phyloP scores from a whole-genome alignment of 2,329 filamentous ascomycete genomes.

The Capronia epimyces region DNA sequence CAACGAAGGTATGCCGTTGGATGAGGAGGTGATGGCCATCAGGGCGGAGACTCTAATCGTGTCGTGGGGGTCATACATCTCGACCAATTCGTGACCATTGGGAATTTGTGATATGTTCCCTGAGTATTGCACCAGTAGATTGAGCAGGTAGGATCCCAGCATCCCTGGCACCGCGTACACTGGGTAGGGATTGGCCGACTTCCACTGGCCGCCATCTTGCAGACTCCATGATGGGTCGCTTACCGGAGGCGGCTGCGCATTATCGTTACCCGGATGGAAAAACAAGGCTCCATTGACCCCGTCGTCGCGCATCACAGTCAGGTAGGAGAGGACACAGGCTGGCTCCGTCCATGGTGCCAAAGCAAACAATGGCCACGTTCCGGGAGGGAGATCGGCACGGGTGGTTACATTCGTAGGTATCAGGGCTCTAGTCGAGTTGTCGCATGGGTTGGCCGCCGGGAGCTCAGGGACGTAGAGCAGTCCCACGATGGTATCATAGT shows the following conservation, averaged over 20 bases:
- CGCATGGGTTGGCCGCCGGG: slow-evolving; percentile 53
- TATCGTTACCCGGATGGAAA: slow-evolving; percentile 46
- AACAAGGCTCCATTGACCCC: slow-evolving; percentile 57
- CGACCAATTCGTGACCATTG: slow-evolving; percentile 31
- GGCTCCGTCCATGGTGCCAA: slow-evolving; percentile 79
- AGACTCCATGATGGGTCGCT: slow-evolving; percentile 66
- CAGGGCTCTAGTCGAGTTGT: slow-evolving; percentile 56
- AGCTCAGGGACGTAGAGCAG: slow-evolving; percentile 81
- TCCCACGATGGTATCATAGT: slow-evolving; percentile 63
- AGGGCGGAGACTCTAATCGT: slow-evolving; percentile 47
- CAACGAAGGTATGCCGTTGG: slow-evolving; percentile 62
- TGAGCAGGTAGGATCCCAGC: slow-evolving; percentile 63
- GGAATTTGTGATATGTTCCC: slow-evolving; percentile 57
- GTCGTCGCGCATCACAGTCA: slow-evolving; percentile 57
- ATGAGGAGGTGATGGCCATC: slow-evolving; percentile 37
- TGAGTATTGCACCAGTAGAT: slow-evolving; percentile 68
- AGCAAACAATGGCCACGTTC: slow-evolving; percentile 68
- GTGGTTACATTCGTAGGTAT: slow-evolving; percentile 72
- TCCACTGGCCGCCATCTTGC: slow-evolving; percentile 66
- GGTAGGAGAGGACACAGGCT: slow-evolving; percentile 67
- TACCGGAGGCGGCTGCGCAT: slow-evolving; percentile 58
- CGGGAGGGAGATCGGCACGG: slow-evolving; percentile 57
- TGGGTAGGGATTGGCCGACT: slow-evolving; percentile 63
- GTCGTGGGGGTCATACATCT: slow-evolving; percentile 38
- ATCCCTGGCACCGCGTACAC: slow-evolving; percentile 73